Base-by-base conservation (phyloP, 495 filamentous ascomycete genomes). In the Talaromyces borbonicus region DNA sequence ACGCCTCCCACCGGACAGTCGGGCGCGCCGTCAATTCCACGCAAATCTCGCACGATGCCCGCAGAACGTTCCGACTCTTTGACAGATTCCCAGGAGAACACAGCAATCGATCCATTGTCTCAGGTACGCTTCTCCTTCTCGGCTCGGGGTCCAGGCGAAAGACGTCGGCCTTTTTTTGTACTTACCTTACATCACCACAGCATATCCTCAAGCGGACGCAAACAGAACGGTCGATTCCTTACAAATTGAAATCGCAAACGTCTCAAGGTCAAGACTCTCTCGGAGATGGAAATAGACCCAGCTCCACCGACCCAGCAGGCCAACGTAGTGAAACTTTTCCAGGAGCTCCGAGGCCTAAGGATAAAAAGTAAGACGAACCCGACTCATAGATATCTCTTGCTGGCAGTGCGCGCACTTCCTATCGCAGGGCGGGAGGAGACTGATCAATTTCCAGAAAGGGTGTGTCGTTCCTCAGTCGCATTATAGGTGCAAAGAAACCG, bases 391-490 rank as follows among this genome's bases (percentile, higher is more conserved):
- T 29, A n/a, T 22, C 14, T 7, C n/a, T n/a, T n/a, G n/a, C 11
- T 2, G 8, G 16, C 27, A 35, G 14, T 11, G n/a, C n/a, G n/a
- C n/a, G n/a, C n/a, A n/a, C n/a, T n/a, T n/a, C n/a, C n/a, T n/a
- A n/a, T n/a, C n/a, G n/a, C n/a, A n/a, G n/a, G n/a, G n/a, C n/a
- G n/a, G n/a, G n/a, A n/a, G n/a, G n/a, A n/a, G n/a, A n/a, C n/a
- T n/a, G n/a, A n/a, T n/a, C n/a, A n/a, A n/a, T n/a, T n/a, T n/a
- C n/a, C 43, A 94, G 81, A 66, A 95, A 90, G 65, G 85, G 85
- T 5, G 80, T 84, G 23, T 95, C 87, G 11, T 95, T 99, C 57
- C 75, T 99, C 35, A 94, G 89, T 65, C 81, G 88, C 31, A 84
- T 97, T 52, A 89, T 89, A 51, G 79, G 83, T 16, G 73, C 73